Base-by-base conservation (phyloP, 2,329 filamentous ascomycete species). In the Stachybotrys chlorohalonatus region DNA sequence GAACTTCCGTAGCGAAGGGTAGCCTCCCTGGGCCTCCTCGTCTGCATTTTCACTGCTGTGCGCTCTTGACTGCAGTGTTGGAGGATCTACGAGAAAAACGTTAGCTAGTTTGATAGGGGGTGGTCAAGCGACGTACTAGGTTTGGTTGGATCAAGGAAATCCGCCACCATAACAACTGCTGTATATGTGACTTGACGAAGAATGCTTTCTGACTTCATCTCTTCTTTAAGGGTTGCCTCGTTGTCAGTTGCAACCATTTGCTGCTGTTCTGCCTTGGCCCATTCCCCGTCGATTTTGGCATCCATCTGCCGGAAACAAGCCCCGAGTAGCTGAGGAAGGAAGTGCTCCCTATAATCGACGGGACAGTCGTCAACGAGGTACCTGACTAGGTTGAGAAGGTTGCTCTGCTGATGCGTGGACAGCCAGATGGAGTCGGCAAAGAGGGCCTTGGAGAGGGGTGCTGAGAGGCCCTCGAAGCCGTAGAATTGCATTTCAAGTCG, bases 191-290 rank as follows among this genome's bases (percentile, higher is more conserved):
- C 80, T 68, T 96, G 91, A 17, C 94, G 84, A 49, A 99, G 75
- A 32, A 99, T 95, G 65, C 93, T 97, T 69, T 99, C 94, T 7
- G 90, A 86, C 71, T 96, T 96, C 94, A 99, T 99, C 73, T 99
- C 94, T 61, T 96, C 91, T 1, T 89, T 89, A 53, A 99, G 74
- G 56, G 66, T 70, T n/a, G 89, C 89, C 54, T 92, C 90, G 17
- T 86, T 85, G 4, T 85, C 85, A 1, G 85, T 80, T 47, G 81
- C 80, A 11, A 84, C 74, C 17, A 74, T 75, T 61, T 87, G 80
- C 58, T 83, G 75, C 58, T 80, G 73, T 65, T 85, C 82, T 55
- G 96, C 83, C 60, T 83, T 83, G 57, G 86, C 83, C 94, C 94
- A 99, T 68, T 97, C 93, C 0, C 81, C 78, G 39, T 84, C 88